Percentiles rank a stretch among this genome's conserved stretches.
Evolutionary conservation across 2,329 filamentous ascomycete genomes (phyloP).

Genomic region (Scedosporium minutisporum): DNA sequence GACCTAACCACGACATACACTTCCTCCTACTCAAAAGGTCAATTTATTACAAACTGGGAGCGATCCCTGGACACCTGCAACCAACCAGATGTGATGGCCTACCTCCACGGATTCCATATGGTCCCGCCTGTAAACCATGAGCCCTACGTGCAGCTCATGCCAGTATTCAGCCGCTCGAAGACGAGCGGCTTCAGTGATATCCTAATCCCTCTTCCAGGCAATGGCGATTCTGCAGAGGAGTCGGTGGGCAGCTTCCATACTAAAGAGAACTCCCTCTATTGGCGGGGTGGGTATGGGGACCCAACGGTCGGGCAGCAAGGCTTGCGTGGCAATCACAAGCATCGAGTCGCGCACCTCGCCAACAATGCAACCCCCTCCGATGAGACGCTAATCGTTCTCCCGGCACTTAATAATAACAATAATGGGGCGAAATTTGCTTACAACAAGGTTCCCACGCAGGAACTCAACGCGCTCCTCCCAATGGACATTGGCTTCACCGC

Average conservation of each 20-base stretch:
- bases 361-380: slow-evolving; percentile 45
- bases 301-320: slow-evolving; percentile 37
- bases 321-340: slow-evolving; percentile 57
- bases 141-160: slow-evolving; percentile 55
- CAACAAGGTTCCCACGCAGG: slow-evolving; percentile 38
- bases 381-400: slow-evolving; percentile 47
- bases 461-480: slow-evolving; percentile 43
- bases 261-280: slow-evolving; percentile 60
- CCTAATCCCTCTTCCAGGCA: slow-evolving; percentile 52
- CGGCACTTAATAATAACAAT: slow-evolving; percentile 24
- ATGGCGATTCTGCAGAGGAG: slow-evolving; percentile 30
- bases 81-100: slow-evolving; percentile 60
- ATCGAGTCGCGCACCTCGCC: slow-evolving; percentile 62
- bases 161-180: slow-evolving; percentile 69
- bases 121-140: slow-evolving; percentile 48
- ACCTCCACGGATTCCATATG: slow-evolving; percentile 65
- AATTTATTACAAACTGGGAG: slow-evolving; percentile 58
- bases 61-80: slow-evolving; percentile 59
- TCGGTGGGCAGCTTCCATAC: slow-evolving; percentile 39
- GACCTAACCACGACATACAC: neutral
- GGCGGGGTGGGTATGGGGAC: slow-evolving; percentile 62
- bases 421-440: slow-evolving; percentile 37
- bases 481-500: slow-evolving; percentile 46
- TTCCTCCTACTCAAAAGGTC: slow-evolving; percentile 49
- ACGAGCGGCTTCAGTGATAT: slow-evolving; percentile 67